A percentile compares a stretch with the other conserved stretches of the same genome.
Conservation (phyloP, 2,329 filamentous ascomycete genomes). For the Lecanicillium sp. region DNA sequence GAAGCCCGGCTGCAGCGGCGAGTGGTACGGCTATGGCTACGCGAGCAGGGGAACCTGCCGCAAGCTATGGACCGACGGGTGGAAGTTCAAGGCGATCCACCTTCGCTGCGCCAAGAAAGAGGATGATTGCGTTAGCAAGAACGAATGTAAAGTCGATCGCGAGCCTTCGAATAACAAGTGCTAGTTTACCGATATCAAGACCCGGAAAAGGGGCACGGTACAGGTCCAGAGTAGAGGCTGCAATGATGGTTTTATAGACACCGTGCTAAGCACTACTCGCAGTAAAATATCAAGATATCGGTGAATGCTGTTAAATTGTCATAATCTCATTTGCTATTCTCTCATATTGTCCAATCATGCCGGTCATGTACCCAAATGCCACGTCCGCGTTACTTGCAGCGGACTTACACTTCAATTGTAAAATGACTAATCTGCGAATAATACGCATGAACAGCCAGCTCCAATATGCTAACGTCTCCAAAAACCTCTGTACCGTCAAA, state of each 20-base stretch:
- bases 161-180: too few relatives aligned
- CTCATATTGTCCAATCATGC: too few relatives aligned
- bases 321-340: not conserved
- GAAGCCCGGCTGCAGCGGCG: not conserved
- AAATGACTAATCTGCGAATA: conserved; percentile 71
- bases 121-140: not conserved
- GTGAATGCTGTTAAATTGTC: not conserved
- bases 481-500: conserved; percentile 65
- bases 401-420: conserved; percentile 58
- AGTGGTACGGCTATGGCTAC: conserved; percentile 2
- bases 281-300: too few relatives aligned
- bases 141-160: not conserved
- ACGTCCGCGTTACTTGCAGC: not conserved
- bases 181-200: too few relatives aligned
- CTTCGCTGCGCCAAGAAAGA: not conserved
- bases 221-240: too few relatives aligned
- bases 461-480: conserved; percentile 60
- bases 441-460: conserved; percentile 64
- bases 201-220: too few relatives aligned
- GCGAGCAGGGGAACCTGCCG: not conserved
- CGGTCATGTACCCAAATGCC: too few relatives aligned
- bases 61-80: not conserved
- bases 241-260: too few relatives aligned
- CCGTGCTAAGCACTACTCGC: too few relatives aligned
- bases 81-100: not conserved